Base-by-base conservation (phyloP, 352 stramenopile genomes). In the Pythium volutum region DNA sequence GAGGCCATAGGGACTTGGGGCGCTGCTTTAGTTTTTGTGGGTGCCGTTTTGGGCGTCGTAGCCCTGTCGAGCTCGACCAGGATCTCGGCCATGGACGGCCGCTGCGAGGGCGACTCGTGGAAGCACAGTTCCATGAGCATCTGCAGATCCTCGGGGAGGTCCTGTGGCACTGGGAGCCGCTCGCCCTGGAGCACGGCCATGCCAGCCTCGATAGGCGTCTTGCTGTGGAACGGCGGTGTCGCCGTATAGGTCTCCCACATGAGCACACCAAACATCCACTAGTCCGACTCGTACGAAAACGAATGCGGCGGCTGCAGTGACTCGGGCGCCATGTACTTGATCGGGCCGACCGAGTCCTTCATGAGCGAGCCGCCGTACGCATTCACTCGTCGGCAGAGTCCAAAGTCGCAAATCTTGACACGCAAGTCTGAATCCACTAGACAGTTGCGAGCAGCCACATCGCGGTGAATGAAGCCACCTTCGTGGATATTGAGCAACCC, bases 251-350 rank as follows among this genome's bases (percentile, higher is more conserved):
- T 90, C 58, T 93, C 84, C 78, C 80, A 93, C 80, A 91, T 89
- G 20, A 93, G 67, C 36, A 93, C 82, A 43, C 84, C 84, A 70
- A 91, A 93, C 78, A 89, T 89, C 69, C 86, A 93, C 61, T 81
- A 73, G 53, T 93, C 84, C 15, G 81, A 91, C 41, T 87, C 66
- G 64, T 80, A 88, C 33, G 84, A 93, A 45, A 91, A 91, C 46
- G 75, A 63, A 41, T 91, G 79, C 16, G 84, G 82, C 27, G 80
- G 80, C 54, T 88, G 76, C 4, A 93, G 69, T 7, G 84, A 93
- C 66, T 93, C 84, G 8, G 84, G 84, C 0, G 84, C 84, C 84
- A 93, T 91, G 66, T 90, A 93, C 78, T 90, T 90, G 54, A 93
- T 74, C 12, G 84, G 84, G 0, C 82, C 81, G 11, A 90, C 75